Percentiles rank a stretch among this genome's conserved stretches.
phyloP scores from a whole-genome alignment of 1,284 basidiomycete genomes.

The Butyriboletus appendiculatus region DNA sequence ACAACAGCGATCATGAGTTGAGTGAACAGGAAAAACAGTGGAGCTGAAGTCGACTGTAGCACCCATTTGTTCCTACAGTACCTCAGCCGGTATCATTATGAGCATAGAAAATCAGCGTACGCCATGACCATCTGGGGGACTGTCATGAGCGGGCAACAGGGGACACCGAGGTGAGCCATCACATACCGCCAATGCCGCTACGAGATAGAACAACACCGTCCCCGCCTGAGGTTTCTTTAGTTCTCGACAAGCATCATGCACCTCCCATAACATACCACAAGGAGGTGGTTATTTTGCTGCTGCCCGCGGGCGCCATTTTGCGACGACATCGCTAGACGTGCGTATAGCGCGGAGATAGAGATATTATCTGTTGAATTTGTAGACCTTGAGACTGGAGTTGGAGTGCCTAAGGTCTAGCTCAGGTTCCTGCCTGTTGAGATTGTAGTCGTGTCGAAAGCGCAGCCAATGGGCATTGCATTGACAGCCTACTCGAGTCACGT shows the following conservation, averaged over 20 bases:
- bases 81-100: slow-evolving; percentile 11
- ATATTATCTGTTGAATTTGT: neutral
- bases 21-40: slow-evolving; percentile 83
- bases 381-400: neutral
- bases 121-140: slow-evolving; percentile 74
- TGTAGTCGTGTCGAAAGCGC: neutral
- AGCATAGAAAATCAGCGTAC: slow-evolving; percentile 38
- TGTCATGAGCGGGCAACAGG: slow-evolving; percentile 19
- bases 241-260: neutral
- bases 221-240: slow-evolving; percentile 45
- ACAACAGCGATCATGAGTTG: slow-evolving; percentile 79
- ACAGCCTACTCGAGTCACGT: neutral
- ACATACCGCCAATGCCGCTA: slow-evolving; percentile 81
- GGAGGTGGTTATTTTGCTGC: slow-evolving; percentile 32
- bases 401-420: neutral
- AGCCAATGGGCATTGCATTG: no score
- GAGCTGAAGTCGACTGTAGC: slow-evolving; percentile 62
- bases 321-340: slow-evolving; percentile 19
- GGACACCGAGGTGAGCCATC: neutral
- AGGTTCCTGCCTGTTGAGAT: no score
- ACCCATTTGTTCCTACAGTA: slow-evolving; percentile 77
- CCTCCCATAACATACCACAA: slow-evolving; percentile 28
- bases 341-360: neutral
- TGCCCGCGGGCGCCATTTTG: slow-evolving; percentile 33
- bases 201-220: slow-evolving; percentile 75